Percentiles rank a stretch among this genome's conserved stretches.
These are phyloP conservation scores for Coffea humblotiana DNA, from an alignment of 305 asterid genomes.

Conservation along the genomic window DNA sequence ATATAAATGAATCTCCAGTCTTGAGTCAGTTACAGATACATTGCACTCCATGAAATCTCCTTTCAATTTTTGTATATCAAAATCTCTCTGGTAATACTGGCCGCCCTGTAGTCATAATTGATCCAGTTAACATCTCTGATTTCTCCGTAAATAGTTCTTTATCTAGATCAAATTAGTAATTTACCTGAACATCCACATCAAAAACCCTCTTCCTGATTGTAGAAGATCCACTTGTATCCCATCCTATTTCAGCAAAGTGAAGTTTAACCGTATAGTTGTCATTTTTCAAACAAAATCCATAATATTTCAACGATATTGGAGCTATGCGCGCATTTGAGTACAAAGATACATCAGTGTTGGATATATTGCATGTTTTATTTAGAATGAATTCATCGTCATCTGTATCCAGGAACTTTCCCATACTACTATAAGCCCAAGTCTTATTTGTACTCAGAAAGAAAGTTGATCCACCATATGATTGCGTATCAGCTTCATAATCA, in stretches of 20 bases:
- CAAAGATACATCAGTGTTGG: neutral
- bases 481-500: conserved; percentile 7
- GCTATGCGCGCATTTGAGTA: conserved; percentile 15
- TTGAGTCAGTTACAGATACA: too few species aligned
- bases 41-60: too few species aligned
- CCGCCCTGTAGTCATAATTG: neutral
- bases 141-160: neutral
- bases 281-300: conserved; percentile 20
- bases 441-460: neutral
- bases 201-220: conserved; percentile 15
- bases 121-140: neutral
- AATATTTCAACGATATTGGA: conserved; percentile 23
- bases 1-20: too few species aligned
- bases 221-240: neutral
- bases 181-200: conserved; percentile 25
- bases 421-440: conserved; percentile 29
- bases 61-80: too few species aligned
- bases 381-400: neutral
- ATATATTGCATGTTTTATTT: neutral
- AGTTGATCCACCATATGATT: conserved; percentile 12
- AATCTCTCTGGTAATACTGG: neutral
- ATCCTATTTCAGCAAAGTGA: conserved; percentile 21
- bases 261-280: conserved; percentile 1
- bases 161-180: neutral
- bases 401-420: neutral